A percentile compares a stretch with the other conserved stretches of the same genome.
phyloP scores from a whole-genome alignment of 495 filamentous ascomycete species.

The Thozetella sp. region DNA sequence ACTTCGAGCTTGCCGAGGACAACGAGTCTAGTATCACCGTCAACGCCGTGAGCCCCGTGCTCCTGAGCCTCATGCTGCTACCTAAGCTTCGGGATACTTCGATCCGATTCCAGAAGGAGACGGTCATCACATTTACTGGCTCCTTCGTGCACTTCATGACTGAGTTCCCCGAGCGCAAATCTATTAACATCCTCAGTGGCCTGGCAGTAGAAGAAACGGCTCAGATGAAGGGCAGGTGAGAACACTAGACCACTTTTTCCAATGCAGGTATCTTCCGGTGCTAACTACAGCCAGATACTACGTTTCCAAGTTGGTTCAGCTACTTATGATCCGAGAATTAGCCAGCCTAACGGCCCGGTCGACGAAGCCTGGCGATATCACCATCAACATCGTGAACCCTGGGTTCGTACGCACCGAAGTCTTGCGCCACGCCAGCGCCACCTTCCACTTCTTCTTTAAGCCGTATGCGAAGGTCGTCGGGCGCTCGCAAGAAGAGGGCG shows the following conservation, averaged over 20 bases:
- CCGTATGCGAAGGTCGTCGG: background rate
- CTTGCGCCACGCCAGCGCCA: slow-evolving; percentile 14
- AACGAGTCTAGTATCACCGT: slow-evolving; percentile 30
- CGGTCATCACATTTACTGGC: slow-evolving; percentile 23
- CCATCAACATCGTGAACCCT: slow-evolving; percentile 46
- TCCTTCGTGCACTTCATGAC: slow-evolving; percentile 28
- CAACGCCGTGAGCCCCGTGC: slow-evolving; percentile 44
- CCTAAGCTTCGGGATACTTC: slow-evolving; percentile 34
- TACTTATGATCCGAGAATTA: slow-evolving; percentile 35
- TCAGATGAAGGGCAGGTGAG: background rate
- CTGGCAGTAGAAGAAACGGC: background rate
- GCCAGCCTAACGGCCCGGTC: slow-evolving; percentile 17
- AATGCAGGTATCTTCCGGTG: background rate
- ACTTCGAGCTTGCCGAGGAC: background rate
- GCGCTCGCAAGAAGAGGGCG: background rate
- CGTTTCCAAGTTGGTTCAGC: slow-evolving; percentile 37
- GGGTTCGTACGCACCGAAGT: slow-evolving; percentile 42
- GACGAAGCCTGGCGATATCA: slow-evolving; percentile 24
- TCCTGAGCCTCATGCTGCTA: slow-evolving; percentile 41
- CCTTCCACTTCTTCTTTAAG: background rate
- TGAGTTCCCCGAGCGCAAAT: slow-evolving; percentile 5
- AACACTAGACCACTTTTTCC: background rate
- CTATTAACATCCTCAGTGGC: background rate
- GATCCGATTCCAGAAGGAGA: slow-evolving; percentile 1
- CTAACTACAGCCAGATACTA: slow-evolving; percentile 21